Conservation (phyloP, 441 rosid genomes). For the Arabidopsis lyrata region DNA sequence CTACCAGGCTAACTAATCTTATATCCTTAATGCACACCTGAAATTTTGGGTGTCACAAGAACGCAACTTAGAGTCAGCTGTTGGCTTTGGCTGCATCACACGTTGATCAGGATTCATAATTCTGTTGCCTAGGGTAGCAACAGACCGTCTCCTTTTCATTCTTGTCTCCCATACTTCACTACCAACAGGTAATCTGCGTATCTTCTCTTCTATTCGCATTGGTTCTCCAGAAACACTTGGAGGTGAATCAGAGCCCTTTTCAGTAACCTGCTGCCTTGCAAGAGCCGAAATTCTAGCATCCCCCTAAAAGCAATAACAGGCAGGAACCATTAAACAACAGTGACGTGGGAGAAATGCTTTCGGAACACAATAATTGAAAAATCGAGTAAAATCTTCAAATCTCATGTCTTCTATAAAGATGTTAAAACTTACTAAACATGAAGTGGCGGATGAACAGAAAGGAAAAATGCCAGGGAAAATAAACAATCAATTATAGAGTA, state of each 20-base stretch:
- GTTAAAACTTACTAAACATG: not conserved
- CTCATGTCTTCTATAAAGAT: not conserved
- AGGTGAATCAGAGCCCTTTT: slow-evolving; percentile 69
- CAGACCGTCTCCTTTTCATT: slow-evolving; percentile 93
- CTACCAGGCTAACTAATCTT: slow-evolving; percentile 9
- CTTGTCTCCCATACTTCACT: slow-evolving; percentile 96
- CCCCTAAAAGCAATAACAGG: slow-evolving; percentile 51
- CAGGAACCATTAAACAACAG: slow-evolving; percentile 28
- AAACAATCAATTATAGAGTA: slow-evolving; percentile 14
- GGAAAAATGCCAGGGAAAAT: slow-evolving; percentile 6
- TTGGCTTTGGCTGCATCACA: slow-evolving; percentile 60
- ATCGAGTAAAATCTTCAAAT: not conserved
- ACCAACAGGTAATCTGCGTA: slow-evolving; percentile 77
- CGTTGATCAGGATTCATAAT: slow-evolving; percentile 66
- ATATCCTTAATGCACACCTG: slow-evolving; percentile 58
- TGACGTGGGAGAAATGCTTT: slow-evolving; percentile 26
- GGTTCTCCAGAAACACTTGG: slow-evolving; percentile 61
- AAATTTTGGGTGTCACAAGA: slow-evolving; percentile 72
- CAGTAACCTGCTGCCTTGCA: slow-evolving; percentile 61
- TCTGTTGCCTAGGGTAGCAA: slow-evolving; percentile 75
- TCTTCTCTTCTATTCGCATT: slow-evolving; percentile 73
- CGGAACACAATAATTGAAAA: slow-evolving; percentile 16
- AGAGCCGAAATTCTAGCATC: slow-evolving; percentile 58
- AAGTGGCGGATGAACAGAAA: slow-evolving; percentile 13
- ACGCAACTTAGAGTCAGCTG: slow-evolving; percentile 70